phyloP scores from a whole-genome alignment of 106 monocot species.

The Amphibolis antarctica region DNA sequence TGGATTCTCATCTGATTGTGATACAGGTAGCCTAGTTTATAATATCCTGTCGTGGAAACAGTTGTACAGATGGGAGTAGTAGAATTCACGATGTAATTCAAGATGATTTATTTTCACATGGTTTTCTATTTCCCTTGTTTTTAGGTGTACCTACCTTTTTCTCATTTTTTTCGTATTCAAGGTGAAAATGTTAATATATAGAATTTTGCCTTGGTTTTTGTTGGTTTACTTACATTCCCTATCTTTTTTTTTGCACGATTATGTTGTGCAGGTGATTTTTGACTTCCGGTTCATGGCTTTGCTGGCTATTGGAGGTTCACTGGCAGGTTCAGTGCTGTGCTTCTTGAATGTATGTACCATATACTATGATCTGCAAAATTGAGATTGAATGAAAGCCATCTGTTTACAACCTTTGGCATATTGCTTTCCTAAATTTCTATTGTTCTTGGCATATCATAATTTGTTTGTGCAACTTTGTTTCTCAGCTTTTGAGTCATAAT shows the following conservation, averaged over 20 bases:
- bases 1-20: no score
- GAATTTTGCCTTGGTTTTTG: background rate
- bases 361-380: background rate
- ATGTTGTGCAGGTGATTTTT: slow-evolving; percentile 58
- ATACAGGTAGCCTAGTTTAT: no score
- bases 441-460: no score
- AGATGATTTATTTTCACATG: no score
- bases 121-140: no score
- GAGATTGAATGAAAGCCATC: background rate
- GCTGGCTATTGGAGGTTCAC: slow-evolving; percentile 86
- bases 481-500: no score
- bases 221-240: background rate
- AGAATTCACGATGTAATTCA: no score
- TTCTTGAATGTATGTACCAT: slow-evolving; percentile 67
- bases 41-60: no score
- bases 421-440: background rate
- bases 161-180: no score
- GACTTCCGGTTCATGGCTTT: slow-evolving; percentile 96
- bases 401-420: background rate
- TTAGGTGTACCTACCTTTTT: no score
- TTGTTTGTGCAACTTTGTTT: no score
- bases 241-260: background rate
- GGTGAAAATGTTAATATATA: background rate
- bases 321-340: slow-evolving; percentile 86
- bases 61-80: no score